A percentile compares a stretch with the other conserved stretches of the same genome.
phyloP scores from a whole-genome alignment of 2,329 filamentous ascomycete species.

The Monosporascus sp. region DNA sequence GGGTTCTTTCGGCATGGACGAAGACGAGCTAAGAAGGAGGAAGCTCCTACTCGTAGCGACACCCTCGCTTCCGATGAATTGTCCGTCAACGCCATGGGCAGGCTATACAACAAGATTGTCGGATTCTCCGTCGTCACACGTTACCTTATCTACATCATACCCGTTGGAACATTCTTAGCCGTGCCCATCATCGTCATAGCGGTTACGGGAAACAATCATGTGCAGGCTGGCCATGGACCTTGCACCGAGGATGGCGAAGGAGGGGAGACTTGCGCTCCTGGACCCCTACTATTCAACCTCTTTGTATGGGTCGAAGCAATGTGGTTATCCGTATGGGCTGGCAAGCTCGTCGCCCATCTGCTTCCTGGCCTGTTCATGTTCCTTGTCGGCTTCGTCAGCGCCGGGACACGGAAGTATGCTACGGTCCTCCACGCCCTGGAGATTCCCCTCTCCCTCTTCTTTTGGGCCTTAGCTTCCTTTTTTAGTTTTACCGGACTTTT shows the following conservation, averaged over 20 bases:
- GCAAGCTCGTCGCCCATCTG: conserved; percentile 58
- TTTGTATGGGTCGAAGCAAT: conserved; percentile 66
- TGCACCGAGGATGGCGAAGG: conserved; percentile 11
- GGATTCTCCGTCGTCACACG: conserved; percentile 58
- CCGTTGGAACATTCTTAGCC: conserved; percentile 56
- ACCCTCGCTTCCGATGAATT: conserved; percentile 45
- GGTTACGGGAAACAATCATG: conserved; percentile 35
- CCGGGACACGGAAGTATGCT: conserved; percentile 65
- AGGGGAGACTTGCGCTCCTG: conserved; percentile 20
- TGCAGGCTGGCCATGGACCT: conserved; percentile 30
- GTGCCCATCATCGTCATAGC: conserved; percentile 55
- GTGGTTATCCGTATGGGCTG: conserved; percentile 63
- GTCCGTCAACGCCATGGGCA: conserved; percentile 59
- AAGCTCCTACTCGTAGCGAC: conserved; percentile 34
- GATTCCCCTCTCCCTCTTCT: conserved; percentile 62
- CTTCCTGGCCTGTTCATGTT: conserved; percentile 62
- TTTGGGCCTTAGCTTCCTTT: conserved; percentile 60
- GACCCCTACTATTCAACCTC: conserved; percentile 51
- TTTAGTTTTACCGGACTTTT: conserved; percentile 57
- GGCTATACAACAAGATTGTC: conserved; percentile 59
- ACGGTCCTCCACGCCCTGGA: conserved; percentile 58
- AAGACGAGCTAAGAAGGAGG: conserved; percentile 38
- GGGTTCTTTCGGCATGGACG: conserved; percentile 42
- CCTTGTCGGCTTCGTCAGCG: conserved; percentile 62
- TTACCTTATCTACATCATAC: conserved; percentile 63